Evolutionary conservation across 1,284 basidiomycete species (phyloP).

Genomic region (Apiotrichum montevideense): DNA sequence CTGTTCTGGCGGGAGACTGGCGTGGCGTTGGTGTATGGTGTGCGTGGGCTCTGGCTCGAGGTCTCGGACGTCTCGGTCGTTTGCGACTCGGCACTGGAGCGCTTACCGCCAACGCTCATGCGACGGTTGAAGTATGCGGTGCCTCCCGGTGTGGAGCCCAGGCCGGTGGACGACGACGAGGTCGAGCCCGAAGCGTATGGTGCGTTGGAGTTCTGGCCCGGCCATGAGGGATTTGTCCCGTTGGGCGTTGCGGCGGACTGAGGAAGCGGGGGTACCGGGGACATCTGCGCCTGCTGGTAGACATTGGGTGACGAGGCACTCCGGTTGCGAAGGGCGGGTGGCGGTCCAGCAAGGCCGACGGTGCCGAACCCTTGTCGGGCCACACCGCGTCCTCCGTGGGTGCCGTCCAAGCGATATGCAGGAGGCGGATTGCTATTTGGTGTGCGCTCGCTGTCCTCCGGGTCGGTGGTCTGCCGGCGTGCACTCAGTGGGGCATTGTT

Average conservation of each 20-base stretch:
- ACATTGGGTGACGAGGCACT: conserved; percentile 50
- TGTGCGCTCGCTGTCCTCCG: conserved; percentile 7
- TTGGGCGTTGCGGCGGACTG: conserved; percentile 2
- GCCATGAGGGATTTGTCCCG: conserved; percentile 4
- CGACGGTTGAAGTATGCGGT: conserved; percentile 37
- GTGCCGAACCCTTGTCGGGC: conserved; percentile 24
- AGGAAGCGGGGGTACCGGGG: conserved; percentile 22
- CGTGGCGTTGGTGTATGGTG: conserved; percentile 50
- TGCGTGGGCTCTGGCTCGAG: conserved; percentile 40
- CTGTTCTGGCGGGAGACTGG: conserved; percentile 34
- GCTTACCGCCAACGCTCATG: conserved; percentile 28
- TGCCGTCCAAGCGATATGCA: conserved; percentile 20
- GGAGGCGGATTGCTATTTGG: conserved; percentile 4
- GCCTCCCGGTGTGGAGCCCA: conserved; percentile 26
- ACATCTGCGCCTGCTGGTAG: conserved; percentile 38
- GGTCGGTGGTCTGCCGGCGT: neutral
- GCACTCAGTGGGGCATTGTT: conserved; percentile 1
- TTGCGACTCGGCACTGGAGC: conserved; percentile 36
- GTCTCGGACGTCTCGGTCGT: conserved; percentile 46
- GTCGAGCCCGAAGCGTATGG: conserved; percentile 16
- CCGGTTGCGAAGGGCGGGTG: conserved; percentile 44
- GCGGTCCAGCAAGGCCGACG: conserved; percentile 2
- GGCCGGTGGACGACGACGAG: conserved; percentile 25
- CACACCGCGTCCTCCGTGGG: conserved; percentile 30
- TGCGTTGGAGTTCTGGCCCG: conserved; percentile 8